A percentile compares a stretch with the other conserved stretches of the same genome.
phyloP scores from a whole-genome alignment of 2,329 filamentous ascomycete genomes.

The Talaromyces sp. region DNA sequence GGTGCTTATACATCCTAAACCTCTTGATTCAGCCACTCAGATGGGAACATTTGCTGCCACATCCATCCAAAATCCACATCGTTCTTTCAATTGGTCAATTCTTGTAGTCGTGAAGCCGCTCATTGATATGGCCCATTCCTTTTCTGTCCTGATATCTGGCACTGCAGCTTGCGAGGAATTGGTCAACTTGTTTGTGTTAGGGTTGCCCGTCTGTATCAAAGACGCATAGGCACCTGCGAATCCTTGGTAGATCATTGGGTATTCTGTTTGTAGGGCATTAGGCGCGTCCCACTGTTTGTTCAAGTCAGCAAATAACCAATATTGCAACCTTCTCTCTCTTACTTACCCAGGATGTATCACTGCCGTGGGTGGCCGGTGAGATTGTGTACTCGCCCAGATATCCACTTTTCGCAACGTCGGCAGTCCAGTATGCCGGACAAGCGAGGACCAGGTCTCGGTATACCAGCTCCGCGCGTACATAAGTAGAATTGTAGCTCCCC shows the following conservation, averaged over 20 bases:
- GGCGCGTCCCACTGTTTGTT: not conserved
- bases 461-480: slow-evolving; percentile 53
- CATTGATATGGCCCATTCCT: not conserved
- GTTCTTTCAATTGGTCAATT: not conserved
- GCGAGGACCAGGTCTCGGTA: slow-evolving; percentile 58
- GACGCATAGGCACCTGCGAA: slow-evolving; percentile 58
- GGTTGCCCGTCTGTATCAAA: slow-evolving; percentile 58
- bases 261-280: slow-evolving; percentile 48
- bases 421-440: slow-evolving; percentile 59
- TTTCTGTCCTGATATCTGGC: not conserved
- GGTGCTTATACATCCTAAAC: not conserved
- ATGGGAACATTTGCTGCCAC: not conserved
- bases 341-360: not conserved
- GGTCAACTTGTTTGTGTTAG: slow-evolving; percentile 56
- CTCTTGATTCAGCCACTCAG: not conserved
- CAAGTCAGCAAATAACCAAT: not conserved
- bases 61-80: slow-evolving; percentile 1
- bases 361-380: not conserved
- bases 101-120: not conserved
- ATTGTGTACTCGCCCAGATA: not conserved
- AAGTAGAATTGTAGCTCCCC: slow-evolving; percentile 48
- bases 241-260: slow-evolving; percentile 54
- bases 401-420: slow-evolving; percentile 35
- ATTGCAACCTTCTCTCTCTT: not conserved
- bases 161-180: slow-evolving; percentile 30